Evolutionary conservation across 2,329 filamentous ascomycete species (phyloP).

Genomic region (Verticillium dahliae): DNA sequence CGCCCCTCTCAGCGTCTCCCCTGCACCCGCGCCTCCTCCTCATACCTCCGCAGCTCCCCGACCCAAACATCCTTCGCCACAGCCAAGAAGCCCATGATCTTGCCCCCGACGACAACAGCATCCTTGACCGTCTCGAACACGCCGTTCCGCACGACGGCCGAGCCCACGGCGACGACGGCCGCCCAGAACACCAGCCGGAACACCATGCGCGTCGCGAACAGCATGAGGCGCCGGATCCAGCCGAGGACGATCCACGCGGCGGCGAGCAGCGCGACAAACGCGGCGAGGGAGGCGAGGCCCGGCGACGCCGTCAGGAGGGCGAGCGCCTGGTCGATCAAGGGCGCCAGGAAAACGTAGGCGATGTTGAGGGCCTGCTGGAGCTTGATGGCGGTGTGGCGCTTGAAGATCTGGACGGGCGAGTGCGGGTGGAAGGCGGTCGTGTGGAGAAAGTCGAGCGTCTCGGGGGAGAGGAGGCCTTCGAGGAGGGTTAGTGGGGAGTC

Average conservation of each 20-base stretch:
- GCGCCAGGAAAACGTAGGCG: conserved; percentile 34
- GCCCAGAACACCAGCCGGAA: conserved; percentile 61
- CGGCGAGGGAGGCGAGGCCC: conserved; percentile 34
- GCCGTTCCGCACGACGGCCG: conserved; percentile 59
- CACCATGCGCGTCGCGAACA: conserved; percentile 69
- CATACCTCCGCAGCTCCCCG: conserved; percentile 51
- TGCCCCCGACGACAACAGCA: conserved; percentile 33
- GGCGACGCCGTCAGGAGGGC: conserved; percentile 28
- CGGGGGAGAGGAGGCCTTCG: conserved; percentile 36
- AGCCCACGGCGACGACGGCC: conserved; percentile 42
- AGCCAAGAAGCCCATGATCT: conserved; percentile 37
- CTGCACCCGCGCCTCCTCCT: conserved; percentile 34
- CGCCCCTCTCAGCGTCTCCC: conserved; percentile 7
- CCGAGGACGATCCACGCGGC: conserved; percentile 60
- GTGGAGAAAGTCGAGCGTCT: conserved; percentile 34
- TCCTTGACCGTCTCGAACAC: conserved; percentile 59
- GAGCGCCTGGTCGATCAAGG: conserved; percentile 32
- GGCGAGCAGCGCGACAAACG: conserved; percentile 49
- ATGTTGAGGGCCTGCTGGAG: conserved; percentile 19
- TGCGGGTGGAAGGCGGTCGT: conserved; percentile 39
- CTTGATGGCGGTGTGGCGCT: conserved; percentile 23
- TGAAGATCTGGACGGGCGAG: conserved; percentile 35
- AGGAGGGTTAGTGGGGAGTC: conserved; percentile 24
- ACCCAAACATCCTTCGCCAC: conserved; percentile 49
- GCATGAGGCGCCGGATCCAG: conserved; percentile 63